Percentiles rank a stretch among this genome's conserved stretches.
Conservation (phyloP, 331 rosid species). For the Malus hybrid region DNA sequence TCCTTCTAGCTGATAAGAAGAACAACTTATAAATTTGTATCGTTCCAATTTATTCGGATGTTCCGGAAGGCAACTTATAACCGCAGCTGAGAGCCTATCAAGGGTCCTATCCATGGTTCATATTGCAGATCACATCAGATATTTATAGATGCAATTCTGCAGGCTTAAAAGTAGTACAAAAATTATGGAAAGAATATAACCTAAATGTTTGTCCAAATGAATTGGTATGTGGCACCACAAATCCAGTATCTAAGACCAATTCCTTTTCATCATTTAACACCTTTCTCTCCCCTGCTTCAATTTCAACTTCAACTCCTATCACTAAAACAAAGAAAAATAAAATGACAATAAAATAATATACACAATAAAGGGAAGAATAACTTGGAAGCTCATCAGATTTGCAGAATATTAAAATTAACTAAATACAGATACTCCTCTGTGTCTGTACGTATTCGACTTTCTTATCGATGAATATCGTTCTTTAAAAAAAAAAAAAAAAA, state of each 20-base stretch:
- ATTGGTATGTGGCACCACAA: conserved; percentile 45
- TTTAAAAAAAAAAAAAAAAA: too few relatives aligned
- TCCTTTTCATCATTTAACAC: conserved; percentile 30
- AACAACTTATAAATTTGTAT: not conserved
- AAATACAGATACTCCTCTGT: too few relatives aligned
- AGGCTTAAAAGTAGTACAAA: not conserved
- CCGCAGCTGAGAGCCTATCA: too few relatives aligned
- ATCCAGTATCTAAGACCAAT: conserved; percentile 47
- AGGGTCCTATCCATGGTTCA: not conserved
- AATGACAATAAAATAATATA: not conserved
- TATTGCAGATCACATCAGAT: conserved; percentile 1
- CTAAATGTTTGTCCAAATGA: conserved; percentile 72
- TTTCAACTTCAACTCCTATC: conserved; percentile 29
- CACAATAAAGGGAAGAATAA: too few relatives aligned
- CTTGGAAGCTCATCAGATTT: too few relatives aligned
- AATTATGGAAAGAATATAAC: conserved; percentile 11
- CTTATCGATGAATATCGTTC: too few relatives aligned
- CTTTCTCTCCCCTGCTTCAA: conserved; percentile 30
- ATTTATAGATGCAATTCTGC: not conserved
- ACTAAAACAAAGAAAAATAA: not conserved
- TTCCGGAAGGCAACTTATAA: too few relatives aligned
- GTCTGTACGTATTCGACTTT: too few relatives aligned
- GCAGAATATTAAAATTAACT: too few relatives aligned
- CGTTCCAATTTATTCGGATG: too few relatives aligned
- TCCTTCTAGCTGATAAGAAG: not conserved